Base-by-base conservation (phyloP, 164 flowering plant genomes). In the Aristolochia californica region DNA sequence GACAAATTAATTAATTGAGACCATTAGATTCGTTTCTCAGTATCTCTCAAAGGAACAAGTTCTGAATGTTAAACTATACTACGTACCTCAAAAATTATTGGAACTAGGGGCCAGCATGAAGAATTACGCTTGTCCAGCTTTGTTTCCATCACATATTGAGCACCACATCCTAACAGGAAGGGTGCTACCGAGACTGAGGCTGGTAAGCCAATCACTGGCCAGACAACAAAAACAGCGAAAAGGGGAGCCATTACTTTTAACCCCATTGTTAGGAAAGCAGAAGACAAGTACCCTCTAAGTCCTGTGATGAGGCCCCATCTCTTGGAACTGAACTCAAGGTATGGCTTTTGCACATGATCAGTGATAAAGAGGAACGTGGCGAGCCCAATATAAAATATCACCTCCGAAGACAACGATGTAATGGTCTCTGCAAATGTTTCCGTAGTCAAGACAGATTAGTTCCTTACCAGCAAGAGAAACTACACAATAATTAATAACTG, bases 221-320 rank as follows among this genome's bases (percentile, higher is more conserved):
- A 87, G 43, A 84, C 78, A 43, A 79, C 80, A 73, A 70, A 84
- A 38, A 75, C 78, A 53, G 72, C 81, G 17, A 84, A 62, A 4
- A 85, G 56, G 13, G 97, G 95, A n/a, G 76, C 82, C 40, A 81
- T 15, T n/a, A 85, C 77, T 75, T 87, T 87, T 18, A 87, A 68
- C 45, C 89, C 93, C 88, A 75, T 81, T 15, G 74, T 66, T 56
- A 83, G 69, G 74, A 82, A 83, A 23, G 87, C 73, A 52, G 91
- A 73, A 26, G 69, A 30, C 53, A 84, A n/a, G 76, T 85, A 85
- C 64, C 97, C 97, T 54, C 69, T 81, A 18, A 91, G 85, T n/a
- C 96, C 94, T 0, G 94, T 84, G 24, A 91, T 91, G 53, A 91
- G 91, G 53, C 91, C 72, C 96, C 96, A 91, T 48, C 89, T 77